Evolutionary conservation across 371 early-diverging fungal genomes (phyloP), one percentile per base, ranked within the genome.

Genomic region (Blakeslea trispora): DNA sequence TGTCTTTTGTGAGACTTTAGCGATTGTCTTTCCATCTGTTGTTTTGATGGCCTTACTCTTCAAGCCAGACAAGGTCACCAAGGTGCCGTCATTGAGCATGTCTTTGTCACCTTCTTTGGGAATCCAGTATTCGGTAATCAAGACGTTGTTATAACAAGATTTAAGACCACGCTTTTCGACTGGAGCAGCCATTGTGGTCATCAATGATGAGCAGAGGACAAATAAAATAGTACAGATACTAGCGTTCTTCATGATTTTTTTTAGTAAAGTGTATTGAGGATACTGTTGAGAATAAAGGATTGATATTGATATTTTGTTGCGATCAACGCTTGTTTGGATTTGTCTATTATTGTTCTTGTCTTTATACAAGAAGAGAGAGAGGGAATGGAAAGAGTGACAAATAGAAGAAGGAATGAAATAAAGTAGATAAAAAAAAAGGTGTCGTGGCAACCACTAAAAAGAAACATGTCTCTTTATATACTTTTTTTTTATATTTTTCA

Each of bases 51-150:
- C 23, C 14, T 55, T 45, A 24, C 18, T 44, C 18, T 51, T 55
- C 2, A 57, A 31, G 9, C 70, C 70, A 18, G 24, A 50, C 6
- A 70, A 37, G 10, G 46, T 45, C 8, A 66, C 51, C 17, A 37
- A 42, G 2, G 52, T 46, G 17, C 70, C 70, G 37, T 70, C 39
- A 43, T 70, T 70, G 23, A 23, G 28, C 70, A 70, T 70, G 41
- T 70, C 70, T 32, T 51, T 52, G 18, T 58, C 61, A 1, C 66
- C 70, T 51, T 70, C 66, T 53, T 66, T 66, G 18, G 66, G 66
- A 8, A 70, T 70, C 70, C 70, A 70, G 40, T 70, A 70, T 45
- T 63, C 55, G n/a, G 64, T 67, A 4, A 63, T 41, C 7, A 45
- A 45, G 3, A 55, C 63, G 17, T 53, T 53, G 37, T 52, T 51